Percentiles rank a stretch among this genome's conserved stretches.
These are phyloP conservation scores for Viridothelium virens DNA, from an alignment of 495 filamentous ascomycete genomes.

Conservation along the genomic window DNA sequence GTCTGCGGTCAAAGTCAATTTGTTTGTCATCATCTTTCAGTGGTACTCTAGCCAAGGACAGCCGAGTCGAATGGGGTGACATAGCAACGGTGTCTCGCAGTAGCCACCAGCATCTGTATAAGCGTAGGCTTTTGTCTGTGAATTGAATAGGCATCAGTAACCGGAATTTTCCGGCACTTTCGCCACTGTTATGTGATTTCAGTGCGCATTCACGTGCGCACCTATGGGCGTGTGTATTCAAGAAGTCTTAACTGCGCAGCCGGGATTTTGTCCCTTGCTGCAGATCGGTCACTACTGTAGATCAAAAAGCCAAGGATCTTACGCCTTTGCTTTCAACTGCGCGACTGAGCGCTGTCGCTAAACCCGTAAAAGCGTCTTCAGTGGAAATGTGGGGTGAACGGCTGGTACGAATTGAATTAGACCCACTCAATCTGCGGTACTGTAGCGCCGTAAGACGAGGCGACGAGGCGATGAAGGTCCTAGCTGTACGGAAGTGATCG, in stretches of 20 bases:
- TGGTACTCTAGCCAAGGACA: background rate
- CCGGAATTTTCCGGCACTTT: background rate
- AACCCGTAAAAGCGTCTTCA: background rate
- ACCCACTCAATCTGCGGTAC: too few species aligned
- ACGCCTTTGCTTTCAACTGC: background rate
- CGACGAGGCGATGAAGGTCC: too few species aligned
- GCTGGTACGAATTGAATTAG: too few species aligned
- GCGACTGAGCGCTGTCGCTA: background rate
- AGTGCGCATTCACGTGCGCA: background rate
- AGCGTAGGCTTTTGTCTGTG: background rate
- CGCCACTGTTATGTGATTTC: background rate
- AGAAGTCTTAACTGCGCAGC: background rate
- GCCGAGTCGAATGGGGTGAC: background rate
- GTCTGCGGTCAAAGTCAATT: background rate
- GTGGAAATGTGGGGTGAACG: too few species aligned
- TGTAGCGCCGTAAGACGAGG: too few species aligned
- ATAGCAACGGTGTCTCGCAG: constrained; percentile 2
- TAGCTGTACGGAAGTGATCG: too few species aligned
- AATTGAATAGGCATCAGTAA: background rate
- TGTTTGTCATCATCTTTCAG: background rate
- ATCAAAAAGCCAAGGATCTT: too few species aligned
- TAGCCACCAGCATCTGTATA: background rate
- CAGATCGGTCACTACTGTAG: background rate
- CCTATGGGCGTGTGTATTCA: too few species aligned
- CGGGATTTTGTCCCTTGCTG: background rate